Evolutionary conservation across 441 rosid species (phyloP).

Genomic region (Francoa sonchifolia): DNA sequence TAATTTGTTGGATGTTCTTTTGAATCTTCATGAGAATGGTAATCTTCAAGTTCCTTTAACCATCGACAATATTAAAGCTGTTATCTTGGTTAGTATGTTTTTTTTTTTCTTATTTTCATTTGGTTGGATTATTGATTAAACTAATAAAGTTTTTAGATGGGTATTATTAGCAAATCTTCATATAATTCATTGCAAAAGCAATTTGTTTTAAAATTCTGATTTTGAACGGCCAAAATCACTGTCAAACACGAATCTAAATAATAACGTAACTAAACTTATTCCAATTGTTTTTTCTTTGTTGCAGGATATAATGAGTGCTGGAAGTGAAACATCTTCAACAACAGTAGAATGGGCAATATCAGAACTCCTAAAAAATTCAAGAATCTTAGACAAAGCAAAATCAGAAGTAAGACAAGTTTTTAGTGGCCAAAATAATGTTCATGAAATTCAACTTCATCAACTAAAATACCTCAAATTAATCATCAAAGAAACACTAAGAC

Average conservation of each 20-base stretch:
- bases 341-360: constrained; percentile 29
- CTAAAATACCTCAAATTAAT: constrained; percentile 21
- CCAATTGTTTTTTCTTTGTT: not conserved
- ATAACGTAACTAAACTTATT: too few relatives aligned
- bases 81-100: constrained; percentile 10
- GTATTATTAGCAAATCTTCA: too few relatives aligned
- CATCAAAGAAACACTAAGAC: constrained; percentile 24
- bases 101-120: not conserved
- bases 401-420: constrained; percentile 23
- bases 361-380: constrained; percentile 25
- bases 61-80: constrained; percentile 15
- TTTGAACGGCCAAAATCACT: too few relatives aligned
- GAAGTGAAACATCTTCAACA: constrained; percentile 27
- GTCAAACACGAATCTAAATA: too few relatives aligned
- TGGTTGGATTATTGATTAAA: not conserved
- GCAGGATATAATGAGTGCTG: constrained; percentile 27
- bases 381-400: constrained; percentile 24
- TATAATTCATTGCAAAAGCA: too few relatives aligned
- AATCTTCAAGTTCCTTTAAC: constrained; percentile 12
- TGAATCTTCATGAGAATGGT: constrained; percentile 17
- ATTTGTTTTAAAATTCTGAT: too few relatives aligned
- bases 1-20: constrained; percentile 21
- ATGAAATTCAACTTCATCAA: constrained; percentile 14
- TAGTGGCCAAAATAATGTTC: not conserved
- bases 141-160: not conserved